Conservation (phyloP, 2,329 filamentous ascomycete species). For the Beauveria sp. region DNA sequence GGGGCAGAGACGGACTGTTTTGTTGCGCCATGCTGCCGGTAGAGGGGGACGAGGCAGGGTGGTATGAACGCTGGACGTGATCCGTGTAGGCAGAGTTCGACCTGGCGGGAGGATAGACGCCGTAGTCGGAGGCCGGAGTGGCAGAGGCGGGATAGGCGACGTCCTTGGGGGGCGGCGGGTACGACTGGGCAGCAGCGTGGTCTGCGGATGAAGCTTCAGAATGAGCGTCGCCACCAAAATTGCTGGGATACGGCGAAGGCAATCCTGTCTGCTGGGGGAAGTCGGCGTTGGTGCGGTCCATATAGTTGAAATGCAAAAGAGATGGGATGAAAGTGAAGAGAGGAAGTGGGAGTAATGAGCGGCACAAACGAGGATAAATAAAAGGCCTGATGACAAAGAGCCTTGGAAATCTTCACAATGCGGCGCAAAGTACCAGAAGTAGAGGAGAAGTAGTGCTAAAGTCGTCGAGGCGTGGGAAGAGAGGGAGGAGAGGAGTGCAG, state of each 20-base stretch:
- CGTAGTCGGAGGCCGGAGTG: constrained; percentile 86
- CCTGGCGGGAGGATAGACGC: constrained; percentile 68
- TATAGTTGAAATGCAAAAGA: constrained; percentile 27
- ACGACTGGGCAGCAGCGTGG: constrained; percentile 88
- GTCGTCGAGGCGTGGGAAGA: neutral
- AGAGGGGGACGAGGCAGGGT: constrained; percentile 67
- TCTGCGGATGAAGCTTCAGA: constrained; percentile 86
- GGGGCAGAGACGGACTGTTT: constrained; percentile 94
- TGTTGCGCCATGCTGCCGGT: constrained; percentile 88
- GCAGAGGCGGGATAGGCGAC: constrained; percentile 69
- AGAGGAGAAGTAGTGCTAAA: neutral
- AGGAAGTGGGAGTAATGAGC: constrained; percentile 5
- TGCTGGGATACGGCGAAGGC: constrained; percentile 63
- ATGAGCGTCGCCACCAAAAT: constrained; percentile 58
- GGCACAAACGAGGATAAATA: neutral
- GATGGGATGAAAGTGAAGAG: constrained; percentile 14
- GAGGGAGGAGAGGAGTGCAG: neutral
- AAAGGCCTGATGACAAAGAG: too few species aligned
- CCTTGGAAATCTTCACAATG: too few species aligned
- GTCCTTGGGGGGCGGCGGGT: constrained; percentile 75
- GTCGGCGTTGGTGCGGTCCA: constrained; percentile 61
- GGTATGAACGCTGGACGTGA: constrained; percentile 79
- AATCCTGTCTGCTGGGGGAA: constrained; percentile 79
- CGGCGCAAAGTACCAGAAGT: neutral
- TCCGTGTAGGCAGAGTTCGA: constrained; percentile 74